Conservation (phyloP, 441 rosid species). For the Pelargonium australe region DNA sequence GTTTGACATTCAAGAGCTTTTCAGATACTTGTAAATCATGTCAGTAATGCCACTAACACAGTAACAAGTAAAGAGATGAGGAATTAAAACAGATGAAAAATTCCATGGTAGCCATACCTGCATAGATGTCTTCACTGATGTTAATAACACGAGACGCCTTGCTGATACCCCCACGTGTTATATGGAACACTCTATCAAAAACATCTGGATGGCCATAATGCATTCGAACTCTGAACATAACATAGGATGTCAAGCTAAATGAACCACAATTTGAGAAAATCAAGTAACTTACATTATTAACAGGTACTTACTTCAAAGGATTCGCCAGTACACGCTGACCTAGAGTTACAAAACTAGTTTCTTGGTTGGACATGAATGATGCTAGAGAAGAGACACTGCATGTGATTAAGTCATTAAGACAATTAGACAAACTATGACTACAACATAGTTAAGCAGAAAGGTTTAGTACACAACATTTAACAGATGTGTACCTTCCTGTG, state of each 20-base stretch:
- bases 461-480: slow-evolving; percentile 13
- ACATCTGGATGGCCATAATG: slow-evolving; percentile 99
- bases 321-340: slow-evolving; percentile 96
- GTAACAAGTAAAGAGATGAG: slow-evolving; percentile 2
- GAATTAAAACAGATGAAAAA: background rate
- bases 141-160: slow-evolving; percentile 99
- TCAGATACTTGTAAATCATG: no score
- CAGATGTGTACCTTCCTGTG: slow-evolving; percentile 73
- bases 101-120: slow-evolving; percentile 47
- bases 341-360: slow-evolving; percentile 87
- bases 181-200: slow-evolving; percentile 92
- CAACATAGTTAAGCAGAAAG: background rate
- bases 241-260: slow-evolving; percentile 19
- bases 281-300: slow-evolving; percentile 11
- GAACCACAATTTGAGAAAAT: slow-evolving; percentile 8
- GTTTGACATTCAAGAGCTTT: no score
- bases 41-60: background rate
- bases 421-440: slow-evolving; percentile 17
- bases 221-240: slow-evolving; percentile 78
- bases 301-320: slow-evolving; percentile 76
- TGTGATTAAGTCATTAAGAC: slow-evolving; percentile 5
- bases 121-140: slow-evolving; percentile 92
- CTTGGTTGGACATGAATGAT: slow-evolving; percentile 94
- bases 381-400: slow-evolving; percentile 98
- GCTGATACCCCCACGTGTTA: slow-evolving; percentile 99